Evolutionary conservation across 1,139 yeast genomes (phyloP), one percentile per base, ranked within the genome.

Genomic region (Saccharomyces hybrid): DNA sequence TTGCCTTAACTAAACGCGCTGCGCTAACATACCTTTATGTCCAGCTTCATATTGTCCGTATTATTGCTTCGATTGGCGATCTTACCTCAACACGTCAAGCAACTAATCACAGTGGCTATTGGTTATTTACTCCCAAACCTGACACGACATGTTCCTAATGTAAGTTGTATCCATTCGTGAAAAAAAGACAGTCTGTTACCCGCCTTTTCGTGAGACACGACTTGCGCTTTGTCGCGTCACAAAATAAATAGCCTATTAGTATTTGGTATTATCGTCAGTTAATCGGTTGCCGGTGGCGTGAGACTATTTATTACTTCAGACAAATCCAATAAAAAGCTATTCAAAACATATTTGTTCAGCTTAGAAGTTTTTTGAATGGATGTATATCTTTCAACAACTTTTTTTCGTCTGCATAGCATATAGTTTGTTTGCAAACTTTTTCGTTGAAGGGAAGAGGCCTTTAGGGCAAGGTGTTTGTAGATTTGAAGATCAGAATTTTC

Each of bases 41-140:
- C 54, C 54, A 52, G 32, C 54, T 52, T 52, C 54, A 52, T 52
- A 4, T 1, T 13, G 13, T 20, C 46, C 30, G 26, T 26, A 28
- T 26, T n/a, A 2, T 44, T 14, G 31, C 30, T 44, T 7, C 23
- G 38, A 14, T 48, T 32, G 50, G 28, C 38, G 32, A 14, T 48
- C 46, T 32, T 32, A n/a, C 5, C 6, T 27, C 31, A 13, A 50
- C 56, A 16, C 42, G 3, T 2, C 13, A n/a, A n/a, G 42, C 4
- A 8, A 38, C 13, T 2, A 4, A 3, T 1, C 0, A 4, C 42
- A 6, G 25, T 38, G 4, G 13, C 42, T 38, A 6, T 38, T 9
- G 3, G 42, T 38, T 38, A 38, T 38, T 38, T 38, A 38, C 42
- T 38, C 42, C 42, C 42, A 38, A 34, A 38, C 9, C 42, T 38